These are phyloP conservation scores for Acacia melanoxylon DNA, from an alignment of 306 rosid genomes.

Conservation along the genomic window DNA sequence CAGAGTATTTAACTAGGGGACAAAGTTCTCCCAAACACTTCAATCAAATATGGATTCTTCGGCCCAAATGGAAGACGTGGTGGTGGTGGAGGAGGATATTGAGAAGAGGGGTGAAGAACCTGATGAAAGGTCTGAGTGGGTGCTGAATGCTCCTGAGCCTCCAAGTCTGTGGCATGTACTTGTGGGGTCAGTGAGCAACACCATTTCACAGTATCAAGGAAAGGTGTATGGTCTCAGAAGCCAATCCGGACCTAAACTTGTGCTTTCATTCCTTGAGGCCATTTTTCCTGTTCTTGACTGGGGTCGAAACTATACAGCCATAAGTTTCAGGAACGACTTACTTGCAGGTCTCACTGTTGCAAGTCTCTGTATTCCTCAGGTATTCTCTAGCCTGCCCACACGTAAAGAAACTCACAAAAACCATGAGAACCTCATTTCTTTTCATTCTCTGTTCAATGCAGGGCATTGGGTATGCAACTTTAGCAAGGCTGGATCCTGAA, in stretches of 20 bases:
- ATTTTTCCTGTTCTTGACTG: conserved; percentile 40
- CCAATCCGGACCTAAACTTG: not conserved
- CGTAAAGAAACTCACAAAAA: not conserved
- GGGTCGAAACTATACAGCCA: conserved; percentile 25
- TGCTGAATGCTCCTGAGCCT: conserved; percentile 47
- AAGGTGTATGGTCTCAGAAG: not conserved
- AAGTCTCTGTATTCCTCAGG: conserved; percentile 32
- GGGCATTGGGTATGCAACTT: conserved; percentile 74
- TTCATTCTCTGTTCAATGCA: conserved; percentile 24
- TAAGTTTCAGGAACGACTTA: conserved; percentile 31
- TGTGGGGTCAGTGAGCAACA: conserved; percentile 6
- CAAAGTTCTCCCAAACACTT: conserved; percentile 58
- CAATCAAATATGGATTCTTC: conserved; percentile 42
- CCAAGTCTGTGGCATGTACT: conserved; percentile 36
- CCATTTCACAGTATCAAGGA: conserved; percentile 8
- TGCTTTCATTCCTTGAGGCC: conserved; percentile 8
- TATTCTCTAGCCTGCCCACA: not conserved
- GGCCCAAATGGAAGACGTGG: not conserved
- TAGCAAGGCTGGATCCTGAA: conserved; percentile 70
- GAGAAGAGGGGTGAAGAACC: conserved; percentile 26
- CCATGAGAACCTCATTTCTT: not conserved
- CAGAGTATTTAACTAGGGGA: not conserved
- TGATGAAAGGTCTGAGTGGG: conserved; percentile 41
- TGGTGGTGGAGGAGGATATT: conserved; percentile 1
- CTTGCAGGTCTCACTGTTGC: conserved; percentile 35